phyloP scores from a whole-genome alignment of 129 eudicot species.

The Flaveria bidentis region DNA sequence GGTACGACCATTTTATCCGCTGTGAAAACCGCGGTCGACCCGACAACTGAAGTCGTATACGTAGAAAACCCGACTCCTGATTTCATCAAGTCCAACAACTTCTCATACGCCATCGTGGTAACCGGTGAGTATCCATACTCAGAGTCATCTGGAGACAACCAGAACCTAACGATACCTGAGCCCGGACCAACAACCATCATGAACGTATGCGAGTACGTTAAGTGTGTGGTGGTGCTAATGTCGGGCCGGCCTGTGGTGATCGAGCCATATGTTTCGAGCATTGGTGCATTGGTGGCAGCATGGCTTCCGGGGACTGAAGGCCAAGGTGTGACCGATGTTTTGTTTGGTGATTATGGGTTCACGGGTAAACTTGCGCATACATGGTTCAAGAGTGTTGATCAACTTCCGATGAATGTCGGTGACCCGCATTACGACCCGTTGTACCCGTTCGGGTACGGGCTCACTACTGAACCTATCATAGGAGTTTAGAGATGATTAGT shows the following conservation, averaged over 20 bases:
- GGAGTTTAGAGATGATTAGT: neutral
- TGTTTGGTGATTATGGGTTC: slow-evolving; percentile 37
- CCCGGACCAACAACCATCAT: slow-evolving; percentile 53
- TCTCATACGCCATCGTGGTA: slow-evolving; percentile 69
- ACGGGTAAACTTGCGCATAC: slow-evolving; percentile 33
- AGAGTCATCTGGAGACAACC: slow-evolving; percentile 61
- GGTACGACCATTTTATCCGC: slow-evolving; percentile 71
- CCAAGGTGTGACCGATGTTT: slow-evolving; percentile 63
- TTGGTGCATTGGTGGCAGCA: slow-evolving; percentile 70
- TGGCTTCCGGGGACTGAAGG: slow-evolving; percentile 86
- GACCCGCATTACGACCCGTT: slow-evolving; percentile 39
- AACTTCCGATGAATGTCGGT: slow-evolving; percentile 36
- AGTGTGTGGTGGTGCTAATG: slow-evolving; percentile 66
- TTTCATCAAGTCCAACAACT: slow-evolving; percentile 47
- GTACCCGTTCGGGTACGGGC: slow-evolving; percentile 37
- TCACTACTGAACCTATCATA: slow-evolving; percentile 19
- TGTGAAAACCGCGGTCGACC: slow-evolving; percentile 56
- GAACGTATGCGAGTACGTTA: slow-evolving; percentile 55
- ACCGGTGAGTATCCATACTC: slow-evolving; percentile 78
- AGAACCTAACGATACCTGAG: slow-evolving; percentile 51
- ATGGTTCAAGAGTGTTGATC: slow-evolving; percentile 39
- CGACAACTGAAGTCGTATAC: slow-evolving; percentile 62
- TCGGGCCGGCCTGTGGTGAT: slow-evolving; percentile 72
- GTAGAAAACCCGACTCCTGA: slow-evolving; percentile 49
- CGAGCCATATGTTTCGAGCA: slow-evolving; percentile 48